Percentiles rank a stretch among this genome's conserved stretches.
Evolutionary conservation across 306 rosid genomes (phyloP).

Genomic region (Argentina anserina): DNA sequence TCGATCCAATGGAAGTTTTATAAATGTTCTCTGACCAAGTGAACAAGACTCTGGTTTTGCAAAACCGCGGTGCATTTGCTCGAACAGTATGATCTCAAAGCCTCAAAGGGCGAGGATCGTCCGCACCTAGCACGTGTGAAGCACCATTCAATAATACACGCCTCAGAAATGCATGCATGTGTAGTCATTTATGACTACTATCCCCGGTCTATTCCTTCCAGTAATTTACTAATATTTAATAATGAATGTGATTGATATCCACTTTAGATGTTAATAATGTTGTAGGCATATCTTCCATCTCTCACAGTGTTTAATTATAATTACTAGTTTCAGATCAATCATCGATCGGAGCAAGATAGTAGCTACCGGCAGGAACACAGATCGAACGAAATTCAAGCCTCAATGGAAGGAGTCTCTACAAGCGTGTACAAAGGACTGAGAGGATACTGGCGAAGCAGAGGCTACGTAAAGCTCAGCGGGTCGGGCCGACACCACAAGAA

Average conservation of each 20-base stretch:
- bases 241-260: not conserved
- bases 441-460: conserved; percentile 48
- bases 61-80: no score
- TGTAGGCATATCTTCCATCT: not conserved
- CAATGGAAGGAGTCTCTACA: conserved; percentile 54
- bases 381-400: not conserved
- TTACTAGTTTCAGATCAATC: not conserved
- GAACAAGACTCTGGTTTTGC: no score
- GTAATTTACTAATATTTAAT: not conserved
- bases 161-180: conserved; percentile 12
- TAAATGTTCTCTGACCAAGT: no score
- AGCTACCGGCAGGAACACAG: not conserved
- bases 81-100: no score
- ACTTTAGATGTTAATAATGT: not conserved
- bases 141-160: not conserved
- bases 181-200: conserved; percentile 19
- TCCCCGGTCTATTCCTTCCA: not conserved
- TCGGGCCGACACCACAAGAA: conserved; percentile 26
- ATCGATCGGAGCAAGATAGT: not conserved
- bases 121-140: no score
- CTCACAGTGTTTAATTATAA: not conserved
- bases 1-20: no score
- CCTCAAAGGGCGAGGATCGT: no score
- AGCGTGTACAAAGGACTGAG: conserved; percentile 40
- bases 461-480: conserved; percentile 42